These are phyloP conservation scores for Daldinia bambusicola DNA, from an alignment of 495 filamentous ascomycete genomes.

Conservation along the genomic window DNA sequence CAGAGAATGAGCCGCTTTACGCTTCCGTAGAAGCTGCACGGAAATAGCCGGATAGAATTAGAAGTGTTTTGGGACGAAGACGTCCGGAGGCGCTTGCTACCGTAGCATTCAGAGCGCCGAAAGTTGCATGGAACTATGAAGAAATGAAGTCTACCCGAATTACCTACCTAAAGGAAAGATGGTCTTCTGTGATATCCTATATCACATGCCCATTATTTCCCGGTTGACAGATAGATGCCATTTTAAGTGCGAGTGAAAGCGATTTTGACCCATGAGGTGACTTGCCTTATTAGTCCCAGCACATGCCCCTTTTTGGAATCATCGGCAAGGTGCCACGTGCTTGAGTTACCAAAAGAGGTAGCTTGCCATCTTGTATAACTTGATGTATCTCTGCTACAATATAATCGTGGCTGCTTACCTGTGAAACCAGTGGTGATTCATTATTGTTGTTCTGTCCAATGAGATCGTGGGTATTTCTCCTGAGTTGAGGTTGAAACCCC, in stretches of 20 bases:
- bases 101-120: not conserved
- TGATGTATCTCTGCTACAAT: conserved; percentile 6
- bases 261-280: not conserved
- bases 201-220: not conserved
- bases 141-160: not conserved
- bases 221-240: not conserved
- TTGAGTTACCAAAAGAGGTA: not conserved
- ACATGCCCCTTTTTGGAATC: not conserved
- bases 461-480: too few species aligned
- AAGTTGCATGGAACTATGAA: not conserved
- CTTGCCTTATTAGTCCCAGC: not conserved
- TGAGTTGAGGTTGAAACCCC: too few species aligned
- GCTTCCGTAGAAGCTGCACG: conserved; percentile 22
- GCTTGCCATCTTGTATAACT: not conserved
- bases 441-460: too few species aligned
- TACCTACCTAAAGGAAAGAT: not conserved
- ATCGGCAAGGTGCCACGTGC: conserved; percentile 3
- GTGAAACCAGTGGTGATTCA: not conserved
- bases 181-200: not conserved
- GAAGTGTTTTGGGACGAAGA: conserved; percentile 19
- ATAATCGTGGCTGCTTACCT: conserved; percentile 16
- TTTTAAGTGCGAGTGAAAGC: not conserved
- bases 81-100: conserved; percentile 10
- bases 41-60: conserved; percentile 6
- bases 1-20: not conserved